phyloP scores from a whole-genome alignment of 495 filamentous ascomycete genomes.

The Aspergillus wentii region DNA sequence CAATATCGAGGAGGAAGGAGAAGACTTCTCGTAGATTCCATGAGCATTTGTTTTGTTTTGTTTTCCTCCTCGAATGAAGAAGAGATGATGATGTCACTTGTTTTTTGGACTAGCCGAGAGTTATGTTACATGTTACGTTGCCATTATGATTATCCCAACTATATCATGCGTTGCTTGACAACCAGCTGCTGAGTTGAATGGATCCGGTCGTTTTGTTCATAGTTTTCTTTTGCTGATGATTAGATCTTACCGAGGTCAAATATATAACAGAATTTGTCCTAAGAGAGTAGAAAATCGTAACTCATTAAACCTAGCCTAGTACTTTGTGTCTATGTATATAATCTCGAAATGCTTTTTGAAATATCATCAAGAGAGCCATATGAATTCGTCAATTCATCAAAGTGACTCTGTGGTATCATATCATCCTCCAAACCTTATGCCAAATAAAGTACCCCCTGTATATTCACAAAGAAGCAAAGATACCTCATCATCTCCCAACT shows the following conservation, averaged over 20 bases:
- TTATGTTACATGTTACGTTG: no score
- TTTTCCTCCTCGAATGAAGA: slow-evolving; percentile 3
- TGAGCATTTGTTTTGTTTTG: slow-evolving; percentile 12
- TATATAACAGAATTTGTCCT: no score
- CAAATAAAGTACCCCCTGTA: no score
- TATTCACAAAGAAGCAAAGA: slow-evolving; percentile 2
- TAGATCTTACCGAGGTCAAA: neutral
- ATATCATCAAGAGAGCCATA: slow-evolving; percentile 1
- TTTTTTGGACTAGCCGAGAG: neutral
- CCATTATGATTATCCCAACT: no score
- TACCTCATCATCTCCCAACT: slow-evolving; percentile 2
- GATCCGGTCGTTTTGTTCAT: no score
- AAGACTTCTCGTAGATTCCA: slow-evolving; percentile 61
- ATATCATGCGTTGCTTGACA: no score
- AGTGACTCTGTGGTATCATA: slow-evolving; percentile 23
- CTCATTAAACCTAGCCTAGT: slow-evolving; percentile 26
- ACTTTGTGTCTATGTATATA: slow-evolving; percentile 27
- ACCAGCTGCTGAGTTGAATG: no score
- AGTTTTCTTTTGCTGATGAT: neutral
- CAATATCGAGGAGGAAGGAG: slow-evolving; percentile 67
- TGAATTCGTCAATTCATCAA: slow-evolving; percentile 27
- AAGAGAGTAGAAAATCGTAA: slow-evolving; percentile 21
- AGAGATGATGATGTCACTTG: neutral
- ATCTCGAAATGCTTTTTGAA: slow-evolving; percentile 13
- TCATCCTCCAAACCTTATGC: slow-evolving; percentile 19